Base-by-base conservation (phyloP, 805 yeast genomes). In the Isabelozyma heimii region DNA sequence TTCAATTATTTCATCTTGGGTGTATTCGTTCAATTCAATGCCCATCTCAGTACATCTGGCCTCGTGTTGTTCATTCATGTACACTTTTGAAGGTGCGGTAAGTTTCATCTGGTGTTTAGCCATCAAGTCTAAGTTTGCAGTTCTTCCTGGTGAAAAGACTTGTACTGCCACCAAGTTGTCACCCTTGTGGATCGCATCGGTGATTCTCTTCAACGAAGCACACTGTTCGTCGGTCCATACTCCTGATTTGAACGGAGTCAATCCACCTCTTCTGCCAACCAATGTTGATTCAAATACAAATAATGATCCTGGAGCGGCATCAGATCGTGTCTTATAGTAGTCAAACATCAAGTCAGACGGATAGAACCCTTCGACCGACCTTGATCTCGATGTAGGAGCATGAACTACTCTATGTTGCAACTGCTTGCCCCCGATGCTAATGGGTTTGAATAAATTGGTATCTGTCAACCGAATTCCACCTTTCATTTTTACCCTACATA, bases 131-230 rank as follows among this genome's bases (percentile, higher is more conserved):
- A 67, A 61, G 30, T 54, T 59, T 15, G 64, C 71, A 42, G 64
- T 71, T 47, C 82, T 63, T 28, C 85, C 85, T 20, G 81, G 60
- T 10, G 67, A 70, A 84, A 85, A 82, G 27, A 84, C 52, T 66
- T 83, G 88, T 27, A 75, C 58, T 40, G 78, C 65, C 2, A 73
- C 60, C 42, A 61, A 70, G 0, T 83, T 72, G 24, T 61, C 57
- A 49, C 76, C 27, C 30, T 45, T 16, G 16, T 51, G 50, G 27
- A 53, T 53, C 33, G 48, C 45, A 9, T 49, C 48, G 16, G 45
- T 38, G 4, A 50, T 46, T 8, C 28, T 12, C 35, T 27, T 12
- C 42, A 33, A 52, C 4, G 44, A 50, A 2, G 10, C 13, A 16
- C 30, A 28, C 30, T 54, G 57, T 37, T 39, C 20, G 17, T 47